These are phyloP conservation scores for Chlamydomonas sphaeroides DNA, from an alignment of 139 green algal species.

Conservation along the genomic window DNA sequence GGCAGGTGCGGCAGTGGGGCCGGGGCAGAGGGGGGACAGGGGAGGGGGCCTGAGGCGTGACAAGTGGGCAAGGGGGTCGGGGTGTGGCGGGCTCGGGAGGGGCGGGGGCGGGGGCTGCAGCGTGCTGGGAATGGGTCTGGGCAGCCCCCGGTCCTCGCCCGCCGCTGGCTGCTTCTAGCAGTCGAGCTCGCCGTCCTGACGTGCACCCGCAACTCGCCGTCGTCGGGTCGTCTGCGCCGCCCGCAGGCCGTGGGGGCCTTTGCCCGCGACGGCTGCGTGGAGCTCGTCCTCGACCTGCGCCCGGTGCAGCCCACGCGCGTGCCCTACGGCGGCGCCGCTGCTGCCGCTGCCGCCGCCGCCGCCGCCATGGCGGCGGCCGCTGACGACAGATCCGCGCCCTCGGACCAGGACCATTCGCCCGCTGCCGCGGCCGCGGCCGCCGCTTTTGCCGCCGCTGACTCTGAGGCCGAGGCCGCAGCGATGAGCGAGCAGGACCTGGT, in stretches of 20 bases:
- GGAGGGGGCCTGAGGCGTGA: too few species aligned
- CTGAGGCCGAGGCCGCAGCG: not conserved
- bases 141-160: too few species aligned
- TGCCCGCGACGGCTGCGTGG: constrained; percentile 24
- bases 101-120: too few species aligned
- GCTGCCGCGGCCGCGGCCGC: not conserved
- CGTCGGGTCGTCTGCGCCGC: too few species aligned
- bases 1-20: constrained; percentile 17
- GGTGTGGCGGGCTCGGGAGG: too few species aligned
- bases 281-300: constrained; percentile 29
- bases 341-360: not conserved
- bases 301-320: not conserved
- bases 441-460: not conserved
- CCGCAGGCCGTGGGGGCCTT: constrained; percentile 4
- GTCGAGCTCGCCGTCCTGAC: too few species aligned
- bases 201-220: too few species aligned
- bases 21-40: not conserved
- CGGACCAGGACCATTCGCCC: not conserved
- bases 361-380: not conserved
- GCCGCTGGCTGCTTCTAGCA: too few species aligned
- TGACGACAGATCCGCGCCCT: not conserved
- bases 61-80: too few species aligned
- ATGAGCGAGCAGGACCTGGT: not conserved
- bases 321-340: not conserved
- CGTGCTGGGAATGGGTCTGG: too few species aligned